Base-by-base conservation (phyloP, 208 protist genomes). In the Leishmania martiniquensis region DNA sequence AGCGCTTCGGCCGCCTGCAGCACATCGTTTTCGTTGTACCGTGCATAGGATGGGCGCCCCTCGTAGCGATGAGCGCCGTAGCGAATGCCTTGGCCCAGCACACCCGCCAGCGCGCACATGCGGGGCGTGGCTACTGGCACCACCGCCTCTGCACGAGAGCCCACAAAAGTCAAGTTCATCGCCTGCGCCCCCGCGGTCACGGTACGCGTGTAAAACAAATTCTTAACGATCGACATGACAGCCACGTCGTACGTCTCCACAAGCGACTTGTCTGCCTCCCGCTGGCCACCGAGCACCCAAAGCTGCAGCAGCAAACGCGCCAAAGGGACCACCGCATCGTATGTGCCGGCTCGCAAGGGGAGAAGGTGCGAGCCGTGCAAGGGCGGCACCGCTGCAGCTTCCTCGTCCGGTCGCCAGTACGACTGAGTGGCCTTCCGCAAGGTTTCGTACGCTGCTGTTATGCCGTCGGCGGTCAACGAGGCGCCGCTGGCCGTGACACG, bases 1-100 rank as follows among this genome's bases (percentile, higher is more conserved):
- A 91, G 71, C 15, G 87, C 81, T 81, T 91, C 87, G 22, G 87
- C 85, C 6, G 78, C 83, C 63, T 84, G 76, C 63, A 90, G 54
- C 0, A 77, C 45, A 15, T 73, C 72, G 32, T 79, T 54, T 44
- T 85, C 82, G 49, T 17, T 51, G 55, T 74, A 82, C 22, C n/a
- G 34, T 44, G 66, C 51, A 4, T 69, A n/a, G 54, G 57, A 10
- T 17, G 76, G 44, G 22, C 71, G 68, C 12, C 0, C 47, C 20
- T 60, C 12, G 65, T 78, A 75, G 63, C 70, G 82, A 69, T 89
- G 86, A 0, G 77, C 83, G 34, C 79, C 75, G 62, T 72, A 22
- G 34, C 83, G 82, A 32, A 86, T 74, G 6, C 86, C 86, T 13
- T 76, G 62, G 2, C 82, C 78, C 12, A 89, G 72, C 42, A 89